Conservation (phyloP, 495 filamentous ascomycete species). For the Hypoxylon lienhwacheense region DNA sequence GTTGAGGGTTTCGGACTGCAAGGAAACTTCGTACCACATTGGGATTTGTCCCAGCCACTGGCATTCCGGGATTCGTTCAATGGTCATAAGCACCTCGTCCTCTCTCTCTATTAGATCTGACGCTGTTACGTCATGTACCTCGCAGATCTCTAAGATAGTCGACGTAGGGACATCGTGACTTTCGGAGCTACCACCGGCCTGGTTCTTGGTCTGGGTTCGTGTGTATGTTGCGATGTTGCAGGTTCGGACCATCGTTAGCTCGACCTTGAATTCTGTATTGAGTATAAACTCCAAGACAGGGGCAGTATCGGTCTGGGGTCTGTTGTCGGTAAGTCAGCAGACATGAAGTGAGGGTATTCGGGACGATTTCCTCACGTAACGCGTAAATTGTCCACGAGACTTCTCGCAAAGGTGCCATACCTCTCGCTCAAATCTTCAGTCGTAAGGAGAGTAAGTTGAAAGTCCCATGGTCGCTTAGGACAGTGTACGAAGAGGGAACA, state of each 20-base stretch:
- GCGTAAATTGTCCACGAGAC: conserved; percentile 39
- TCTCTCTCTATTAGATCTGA: neutral
- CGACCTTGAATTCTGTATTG: conserved; percentile 13
- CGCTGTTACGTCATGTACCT: conserved; percentile 43
- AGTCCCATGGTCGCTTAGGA: conserved; percentile 47
- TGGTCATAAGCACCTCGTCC: neutral
- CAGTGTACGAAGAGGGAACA: conserved; percentile 47
- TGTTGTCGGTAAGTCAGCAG: conserved; percentile 13
- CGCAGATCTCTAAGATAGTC: conserved; percentile 44
- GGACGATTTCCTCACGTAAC: conserved; percentile 42
- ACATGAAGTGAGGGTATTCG: neutral
- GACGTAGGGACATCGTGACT: neutral
- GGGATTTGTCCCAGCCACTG: conserved; percentile 12
- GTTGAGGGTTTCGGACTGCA: conserved; percentile 39
- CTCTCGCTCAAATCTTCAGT: conserved; percentile 25
- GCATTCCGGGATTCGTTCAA: conserved; percentile 2
- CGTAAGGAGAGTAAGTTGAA: conserved; percentile 37
- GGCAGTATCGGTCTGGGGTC: conserved; percentile 9
- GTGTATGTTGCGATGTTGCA: conserved; percentile 34
- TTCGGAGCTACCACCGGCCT: neutral
- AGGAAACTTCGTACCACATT: conserved; percentile 48
- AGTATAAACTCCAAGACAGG: conserved; percentile 34
- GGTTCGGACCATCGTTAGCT: conserved; percentile 38
- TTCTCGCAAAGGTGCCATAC: conserved; percentile 37
- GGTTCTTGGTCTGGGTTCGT: conserved; percentile 14